These are phyloP conservation scores for Corniculantispora saksenae DNA, from an alignment of 2,329 filamentous ascomycete species.

Conservation along the genomic window DNA sequence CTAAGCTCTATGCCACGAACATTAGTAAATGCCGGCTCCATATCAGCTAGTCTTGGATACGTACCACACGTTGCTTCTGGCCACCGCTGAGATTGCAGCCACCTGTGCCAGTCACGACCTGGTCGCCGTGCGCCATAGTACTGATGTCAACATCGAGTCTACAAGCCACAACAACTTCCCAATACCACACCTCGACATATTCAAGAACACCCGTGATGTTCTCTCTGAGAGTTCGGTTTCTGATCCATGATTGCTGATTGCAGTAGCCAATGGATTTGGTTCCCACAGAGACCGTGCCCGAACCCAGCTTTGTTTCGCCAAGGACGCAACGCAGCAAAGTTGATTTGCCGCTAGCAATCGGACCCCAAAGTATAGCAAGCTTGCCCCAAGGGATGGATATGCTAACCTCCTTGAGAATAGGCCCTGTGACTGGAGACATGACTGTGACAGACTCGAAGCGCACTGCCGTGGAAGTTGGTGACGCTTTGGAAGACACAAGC, in stretches of 20 bases:
- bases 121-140: background rate
- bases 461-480: background rate
- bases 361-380: background rate
- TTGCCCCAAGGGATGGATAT: background rate
- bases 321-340: background rate
- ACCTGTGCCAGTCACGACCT: background rate
- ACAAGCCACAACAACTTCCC: background rate
- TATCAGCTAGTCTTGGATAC: background rate
- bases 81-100: background rate
- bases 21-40: background rate
- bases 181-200: background rate
- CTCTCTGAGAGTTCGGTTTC: background rate
- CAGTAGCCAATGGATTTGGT: background rate
- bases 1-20: background rate
- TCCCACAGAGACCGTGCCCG: background rate
- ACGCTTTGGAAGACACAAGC: background rate
- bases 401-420: background rate
- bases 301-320: background rate
- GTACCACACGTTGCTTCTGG: background rate
- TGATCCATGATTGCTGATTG: background rate
- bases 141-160: background rate
- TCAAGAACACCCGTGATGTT: background rate
- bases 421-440: background rate
- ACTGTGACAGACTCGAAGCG: background rate
- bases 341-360: background rate